Conservation (phyloP, 2,329 filamentous ascomycete genomes). For the Apiospora pterosperma region DNA sequence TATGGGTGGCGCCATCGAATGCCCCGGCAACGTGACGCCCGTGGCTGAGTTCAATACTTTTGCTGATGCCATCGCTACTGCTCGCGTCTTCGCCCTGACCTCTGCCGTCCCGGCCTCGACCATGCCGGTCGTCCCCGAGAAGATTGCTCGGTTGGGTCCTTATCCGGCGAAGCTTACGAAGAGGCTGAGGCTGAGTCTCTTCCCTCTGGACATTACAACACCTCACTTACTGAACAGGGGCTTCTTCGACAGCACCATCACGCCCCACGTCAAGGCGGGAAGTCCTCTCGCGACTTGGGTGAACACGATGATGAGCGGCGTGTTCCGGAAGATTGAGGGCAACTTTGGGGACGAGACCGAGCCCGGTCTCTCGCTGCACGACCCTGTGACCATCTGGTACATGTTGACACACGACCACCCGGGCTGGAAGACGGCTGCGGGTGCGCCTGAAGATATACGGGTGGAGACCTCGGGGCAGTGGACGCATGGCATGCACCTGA, state of each 20-base stretch:
- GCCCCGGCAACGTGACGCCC: conserved; percentile 80
- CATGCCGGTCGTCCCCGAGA: conserved; percentile 65
- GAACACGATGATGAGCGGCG: conserved; percentile 66
- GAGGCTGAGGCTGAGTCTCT: conserved; percentile 64
- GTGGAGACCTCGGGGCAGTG: conserved; percentile 91
- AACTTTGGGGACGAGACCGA: conserved; percentile 53
- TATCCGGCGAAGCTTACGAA: conserved; percentile 65
- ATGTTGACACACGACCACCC: conserved; percentile 59
- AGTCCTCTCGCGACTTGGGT: conserved; percentile 75
- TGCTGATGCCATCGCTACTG: conserved; percentile 77
- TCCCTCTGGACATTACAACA: conserved; percentile 75
- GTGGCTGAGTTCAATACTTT: conserved; percentile 94
- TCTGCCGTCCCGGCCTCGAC: conserved; percentile 72
- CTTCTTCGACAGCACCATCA: conserved; percentile 56
- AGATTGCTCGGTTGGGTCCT: conserved; percentile 46
- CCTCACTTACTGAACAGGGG: conserved; percentile 61
- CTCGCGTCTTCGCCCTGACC: conserved; percentile 74
- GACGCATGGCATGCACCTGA: conserved; percentile 87
- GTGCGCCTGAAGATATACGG: conserved; percentile 73
- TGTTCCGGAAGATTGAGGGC: conserved; percentile 64
- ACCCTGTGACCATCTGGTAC: conserved; percentile 79
- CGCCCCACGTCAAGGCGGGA: conserved; percentile 53
- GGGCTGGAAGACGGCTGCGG: conserved; percentile 51
- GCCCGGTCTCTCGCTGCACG: conserved; percentile 66
- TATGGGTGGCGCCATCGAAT: conserved; percentile 85